Evolutionary conservation across 495 filamentous ascomycete species (phyloP).

Genomic region (Rhypophila decipiens): DNA sequence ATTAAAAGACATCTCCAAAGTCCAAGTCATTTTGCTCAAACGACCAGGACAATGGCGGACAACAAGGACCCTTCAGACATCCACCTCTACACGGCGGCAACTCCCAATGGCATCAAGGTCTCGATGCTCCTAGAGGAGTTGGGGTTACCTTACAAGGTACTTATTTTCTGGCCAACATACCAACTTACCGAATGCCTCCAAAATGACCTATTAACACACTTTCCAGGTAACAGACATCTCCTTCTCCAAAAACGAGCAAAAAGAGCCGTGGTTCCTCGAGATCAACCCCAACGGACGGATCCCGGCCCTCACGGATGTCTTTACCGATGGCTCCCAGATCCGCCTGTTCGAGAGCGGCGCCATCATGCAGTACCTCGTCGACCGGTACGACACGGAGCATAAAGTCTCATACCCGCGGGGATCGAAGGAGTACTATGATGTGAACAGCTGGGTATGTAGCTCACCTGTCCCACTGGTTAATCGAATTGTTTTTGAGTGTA

Average conservation of each 20-base stretch:
- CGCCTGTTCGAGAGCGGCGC: slow-evolving; percentile 76
- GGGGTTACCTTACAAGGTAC: slow-evolving; percentile 56
- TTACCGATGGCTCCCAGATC: slow-evolving; percentile 65
- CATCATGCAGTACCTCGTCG: slow-evolving; percentile 81
- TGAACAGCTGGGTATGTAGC: slow-evolving; percentile 62
- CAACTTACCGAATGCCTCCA: too few species aligned
- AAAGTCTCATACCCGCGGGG: slow-evolving; percentile 78
- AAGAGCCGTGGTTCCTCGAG: slow-evolving; percentile 69
- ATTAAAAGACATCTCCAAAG: too few species aligned
- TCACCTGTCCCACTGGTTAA: neutral
- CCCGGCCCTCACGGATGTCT: slow-evolving; percentile 79
- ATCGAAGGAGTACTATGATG: slow-evolving; percentile 68
- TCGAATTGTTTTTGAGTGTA: neutral
- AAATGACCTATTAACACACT: slow-evolving; percentile 8
- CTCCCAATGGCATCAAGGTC: slow-evolving; percentile 74
- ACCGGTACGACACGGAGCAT: slow-evolving; percentile 73
- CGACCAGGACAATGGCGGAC: too few species aligned
- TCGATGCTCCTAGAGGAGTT: slow-evolving; percentile 89
- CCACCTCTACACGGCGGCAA: slow-evolving; percentile 51
- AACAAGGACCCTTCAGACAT: too few species aligned
- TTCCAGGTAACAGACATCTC: slow-evolving; percentile 55
- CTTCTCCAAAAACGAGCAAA: slow-evolving; percentile 68
- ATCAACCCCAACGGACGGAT: slow-evolving; percentile 96
- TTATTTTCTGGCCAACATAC: slow-evolving; percentile 4
- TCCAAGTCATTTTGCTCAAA: too few species aligned